phyloP scores from a whole-genome alignment of 192 early-diverging fungal species.

The Linnemannia hyalina region DNA sequence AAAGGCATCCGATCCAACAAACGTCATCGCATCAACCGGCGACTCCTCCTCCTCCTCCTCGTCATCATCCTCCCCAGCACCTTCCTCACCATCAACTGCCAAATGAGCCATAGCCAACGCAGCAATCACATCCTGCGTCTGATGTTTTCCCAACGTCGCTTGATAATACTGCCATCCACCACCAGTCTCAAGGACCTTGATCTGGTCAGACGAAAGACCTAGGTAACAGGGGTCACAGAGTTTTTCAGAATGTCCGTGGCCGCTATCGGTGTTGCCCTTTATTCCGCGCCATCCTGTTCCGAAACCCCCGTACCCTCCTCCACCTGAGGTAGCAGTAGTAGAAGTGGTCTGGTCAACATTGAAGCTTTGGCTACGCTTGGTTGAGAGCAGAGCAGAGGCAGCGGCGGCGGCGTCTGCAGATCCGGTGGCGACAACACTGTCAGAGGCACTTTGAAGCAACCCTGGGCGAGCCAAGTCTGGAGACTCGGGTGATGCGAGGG shows the following conservation, averaged over 20 bases:
- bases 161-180: conserved; percentile 57
- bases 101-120: conserved; percentile 19
- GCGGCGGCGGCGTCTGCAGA: background rate
- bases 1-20: background rate
- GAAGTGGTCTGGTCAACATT: conserved; percentile 1
- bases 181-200: conserved; percentile 46
- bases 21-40: background rate
- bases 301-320: conserved; percentile 29
- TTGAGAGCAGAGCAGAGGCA: background rate
- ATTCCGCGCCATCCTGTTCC: conserved; percentile 37
- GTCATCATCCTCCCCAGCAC: background rate
- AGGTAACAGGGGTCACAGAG: conserved; percentile 54
- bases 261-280: conserved; percentile 47
- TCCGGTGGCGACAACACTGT: conserved; percentile 14
- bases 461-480: conserved; percentile 13
- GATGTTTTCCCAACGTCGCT: conserved; percentile 36
- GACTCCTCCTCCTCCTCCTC: background rate
- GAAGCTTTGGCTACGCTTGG: conserved; percentile 34
- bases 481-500: background rate
- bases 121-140: conserved; percentile 34
- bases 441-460: conserved; percentile 18
- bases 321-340: background rate
- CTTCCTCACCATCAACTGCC: background rate
- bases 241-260: conserved; percentile 36
- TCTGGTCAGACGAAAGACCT: conserved; percentile 39